phyloP scores from a whole-genome alignment of 2,329 filamentous ascomycete genomes.

The Neurospora crassa region DNA sequence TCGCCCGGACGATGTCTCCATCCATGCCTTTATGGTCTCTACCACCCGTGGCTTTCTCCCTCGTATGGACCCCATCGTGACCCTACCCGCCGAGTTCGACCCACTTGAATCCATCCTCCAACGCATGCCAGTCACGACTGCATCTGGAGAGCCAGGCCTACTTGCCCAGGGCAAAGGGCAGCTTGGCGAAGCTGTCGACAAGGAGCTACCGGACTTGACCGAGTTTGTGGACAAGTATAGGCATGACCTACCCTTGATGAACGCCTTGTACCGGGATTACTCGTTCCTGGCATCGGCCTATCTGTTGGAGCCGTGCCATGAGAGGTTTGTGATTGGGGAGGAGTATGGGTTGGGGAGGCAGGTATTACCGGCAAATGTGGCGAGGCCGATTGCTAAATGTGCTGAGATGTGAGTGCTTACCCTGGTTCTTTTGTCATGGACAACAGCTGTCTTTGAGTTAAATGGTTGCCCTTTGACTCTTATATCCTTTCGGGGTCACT shows the following conservation, averaged over 20 bases:
- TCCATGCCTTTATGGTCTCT: conserved; percentile 72
- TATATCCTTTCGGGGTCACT: background rate
- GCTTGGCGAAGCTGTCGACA: conserved; percentile 65
- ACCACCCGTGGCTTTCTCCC: conserved; percentile 67
- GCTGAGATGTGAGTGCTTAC: conserved; percentile 65
- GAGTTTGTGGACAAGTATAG: conserved; percentile 61
- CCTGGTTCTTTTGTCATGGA: background rate
- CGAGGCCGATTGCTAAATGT: conserved; percentile 74
- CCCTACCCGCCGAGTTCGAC: conserved; percentile 65
- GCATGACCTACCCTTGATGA: conserved; percentile 68
- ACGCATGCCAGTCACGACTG: conserved; percentile 70
- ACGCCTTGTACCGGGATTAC: conserved; percentile 85
- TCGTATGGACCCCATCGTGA: conserved; percentile 49
- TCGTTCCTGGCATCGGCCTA: conserved; percentile 85
- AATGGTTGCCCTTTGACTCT: background rate
- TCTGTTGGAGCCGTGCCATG: conserved; percentile 83
- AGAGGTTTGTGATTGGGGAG: conserved; percentile 59
- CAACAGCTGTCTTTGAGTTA: background rate
- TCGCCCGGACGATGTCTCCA: conserved; percentile 48
- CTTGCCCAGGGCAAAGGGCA: conserved; percentile 52
- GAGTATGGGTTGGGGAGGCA: conserved; percentile 71
- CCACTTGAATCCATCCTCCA: conserved; percentile 61
- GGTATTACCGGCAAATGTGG: conserved; percentile 61
- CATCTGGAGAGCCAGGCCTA: conserved; percentile 65
- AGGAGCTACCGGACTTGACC: conserved; percentile 70